Evolutionary conservation across 768 basidiomycete genomes (phyloP).

Genomic region (Daedaleopsis sinensis): DNA sequence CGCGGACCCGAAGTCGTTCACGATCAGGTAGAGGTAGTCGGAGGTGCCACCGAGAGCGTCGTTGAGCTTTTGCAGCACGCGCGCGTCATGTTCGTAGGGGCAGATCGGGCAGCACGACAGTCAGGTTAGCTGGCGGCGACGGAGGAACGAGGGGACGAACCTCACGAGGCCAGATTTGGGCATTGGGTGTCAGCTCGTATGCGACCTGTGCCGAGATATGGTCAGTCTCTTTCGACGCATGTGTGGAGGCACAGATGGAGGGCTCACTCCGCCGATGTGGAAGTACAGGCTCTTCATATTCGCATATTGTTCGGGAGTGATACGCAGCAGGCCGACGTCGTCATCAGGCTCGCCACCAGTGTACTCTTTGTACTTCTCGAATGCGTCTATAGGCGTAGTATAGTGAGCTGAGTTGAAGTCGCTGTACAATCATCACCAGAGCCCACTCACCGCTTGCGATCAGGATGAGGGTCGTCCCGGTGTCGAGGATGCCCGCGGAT

Average conservation of each 20-base stretch:
- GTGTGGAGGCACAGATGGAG: too few species aligned
- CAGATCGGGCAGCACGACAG: background rate
- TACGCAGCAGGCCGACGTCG: constrained; percentile 23
- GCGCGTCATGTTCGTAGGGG: too few species aligned
- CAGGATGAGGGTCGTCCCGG: constrained; percentile 40
- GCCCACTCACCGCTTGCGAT: constrained; percentile 31
- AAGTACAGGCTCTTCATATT: constrained; percentile 26
- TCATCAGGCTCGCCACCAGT: constrained; percentile 34
- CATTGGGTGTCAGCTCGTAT: constrained; percentile 46
- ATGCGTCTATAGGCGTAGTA: constrained; percentile 26
- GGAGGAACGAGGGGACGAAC: constrained; percentile 12
- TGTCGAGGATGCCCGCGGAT: constrained; percentile 40
- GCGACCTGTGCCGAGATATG: constrained; percentile 19
- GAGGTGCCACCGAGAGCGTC: constrained; percentile 29
- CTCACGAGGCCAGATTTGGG: constrained; percentile 44
- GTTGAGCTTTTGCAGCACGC: constrained; percentile 33
- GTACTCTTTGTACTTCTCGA: constrained; percentile 26
- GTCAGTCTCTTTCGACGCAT: background rate
- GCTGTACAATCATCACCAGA: too few species aligned
- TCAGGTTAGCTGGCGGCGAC: constrained; percentile 1
- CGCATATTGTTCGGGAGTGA: constrained; percentile 31
- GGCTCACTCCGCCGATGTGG: constrained; percentile 14
- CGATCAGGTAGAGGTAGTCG: constrained; percentile 34
- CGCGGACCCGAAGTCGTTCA: constrained; percentile 28
- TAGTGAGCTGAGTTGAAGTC: too few species aligned